Base-by-base conservation (phyloP, 2,329 filamentous ascomycete genomes). In the Colletotrichum echinochloae region DNA sequence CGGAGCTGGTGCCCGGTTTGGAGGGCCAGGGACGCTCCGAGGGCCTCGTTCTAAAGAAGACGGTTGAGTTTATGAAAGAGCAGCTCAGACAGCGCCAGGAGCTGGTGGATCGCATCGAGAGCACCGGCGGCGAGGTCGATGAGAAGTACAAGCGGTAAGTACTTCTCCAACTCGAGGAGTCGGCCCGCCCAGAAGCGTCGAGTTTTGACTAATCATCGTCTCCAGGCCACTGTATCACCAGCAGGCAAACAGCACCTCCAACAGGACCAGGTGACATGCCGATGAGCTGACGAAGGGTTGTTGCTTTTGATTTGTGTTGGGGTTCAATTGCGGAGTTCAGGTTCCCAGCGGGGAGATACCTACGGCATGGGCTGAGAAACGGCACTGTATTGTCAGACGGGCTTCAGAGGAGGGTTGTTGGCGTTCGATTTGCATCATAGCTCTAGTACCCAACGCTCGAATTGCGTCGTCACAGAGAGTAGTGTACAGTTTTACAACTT, bases 11-110 rank as follows among this genome's bases (percentile, higher is more conserved):
- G 1, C 94, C 94, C 0, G 94, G 93, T 0, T 86, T 97, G 63
- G 88, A 93, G 75, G 94, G 94, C 0, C 92, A 95, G 77, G 94
- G 92, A 1, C 90, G 94, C 55, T 96, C 93, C 73, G 94, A 97
- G 79, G 93, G 93, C 35, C 85, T 94, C 23, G 94, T 97, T n/a
- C 85, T 97, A 28, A 89, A 90, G 73, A 87, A 87, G 73, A 92
- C 91, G 0, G 88, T 92, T 37, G 89, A 91, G 18, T 91, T 86
- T 72, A 90, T 93, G 77, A 84, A 84, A 51, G 81, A 89, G 71
- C 84, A 91, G 77, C 80, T 93, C 11, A 82, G 85, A 57, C 86
- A 89, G 77, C 85, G 91, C 23, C 84, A 87, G 65, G 80, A 83
- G 30, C 80, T 93, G 66, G 83, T 92, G 63, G 81, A 85, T 33